Percentiles rank a stretch among this genome's conserved stretches.
Evolutionary conservation across 2,329 filamentous ascomycete species (phyloP).

Genomic region (Aspergillus nomiae): DNA sequence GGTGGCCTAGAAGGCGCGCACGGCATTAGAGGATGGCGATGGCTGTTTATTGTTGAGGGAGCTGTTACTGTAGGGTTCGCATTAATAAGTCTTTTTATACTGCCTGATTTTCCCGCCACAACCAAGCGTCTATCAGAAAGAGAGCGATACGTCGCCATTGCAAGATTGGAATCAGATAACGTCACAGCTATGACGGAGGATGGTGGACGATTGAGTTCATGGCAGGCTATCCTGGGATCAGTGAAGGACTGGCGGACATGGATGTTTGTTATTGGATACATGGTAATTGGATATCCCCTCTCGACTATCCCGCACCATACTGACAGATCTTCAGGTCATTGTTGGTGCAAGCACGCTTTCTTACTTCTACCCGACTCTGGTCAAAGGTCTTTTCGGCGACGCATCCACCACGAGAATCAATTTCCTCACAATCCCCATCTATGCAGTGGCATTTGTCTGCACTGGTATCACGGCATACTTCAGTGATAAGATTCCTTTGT

Average conservation of each 20-base stretch:
- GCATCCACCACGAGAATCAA: conserved; percentile 28
- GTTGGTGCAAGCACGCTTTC: conserved; percentile 39
- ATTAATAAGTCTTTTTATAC: conserved; percentile 46
- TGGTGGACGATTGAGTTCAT: conserved; percentile 16
- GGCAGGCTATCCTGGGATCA: conserved; percentile 21
- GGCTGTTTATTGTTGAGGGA: conserved; percentile 54
- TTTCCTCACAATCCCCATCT: conserved; percentile 51
- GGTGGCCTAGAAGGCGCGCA: conserved; percentile 48
- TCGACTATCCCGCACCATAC: too few relatives aligned
- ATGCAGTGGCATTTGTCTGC: conserved; percentile 55
- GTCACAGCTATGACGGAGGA: conserved; percentile 21
- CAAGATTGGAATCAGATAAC: conserved; percentile 22
- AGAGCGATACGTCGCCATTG: conserved; percentile 26
- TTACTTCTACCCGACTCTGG: conserved; percentile 36
- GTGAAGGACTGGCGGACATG: conserved; percentile 39
- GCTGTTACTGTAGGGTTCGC: conserved; percentile 50
- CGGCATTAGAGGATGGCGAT: conserved; percentile 54
- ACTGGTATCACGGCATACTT: conserved; percentile 51
- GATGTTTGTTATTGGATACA: conserved; percentile 46
- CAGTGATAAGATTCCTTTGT: conserved; percentile 49
- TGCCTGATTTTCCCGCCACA: conserved; percentile 54
- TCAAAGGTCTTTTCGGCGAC: conserved; percentile 27
- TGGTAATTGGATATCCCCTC: conserved; percentile 18
- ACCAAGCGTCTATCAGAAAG: conserved; percentile 42
- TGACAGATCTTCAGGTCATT: conserved; percentile 26